A percentile compares a stretch with the other conserved stretches of the same genome.
Evolutionary conservation across 2,329 filamentous ascomycete species (phyloP).

Genomic region (Hypoxylon sp.): DNA sequence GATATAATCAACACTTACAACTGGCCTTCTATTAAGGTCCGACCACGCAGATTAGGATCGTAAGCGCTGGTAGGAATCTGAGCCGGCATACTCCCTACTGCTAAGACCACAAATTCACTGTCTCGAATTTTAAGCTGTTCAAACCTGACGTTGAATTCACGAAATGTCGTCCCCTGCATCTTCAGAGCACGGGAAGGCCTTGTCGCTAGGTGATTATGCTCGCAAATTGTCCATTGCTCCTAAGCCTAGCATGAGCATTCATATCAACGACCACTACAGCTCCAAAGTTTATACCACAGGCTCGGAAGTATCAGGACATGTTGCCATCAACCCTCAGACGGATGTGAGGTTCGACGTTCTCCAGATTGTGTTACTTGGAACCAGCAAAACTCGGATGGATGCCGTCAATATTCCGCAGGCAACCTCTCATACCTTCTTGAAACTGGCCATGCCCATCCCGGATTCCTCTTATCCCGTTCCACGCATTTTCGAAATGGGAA

Average conservation of each 20-base stretch:
- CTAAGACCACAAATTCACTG: not conserved
- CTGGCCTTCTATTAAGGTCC: slow-evolving; percentile 5
- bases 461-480: slow-evolving; percentile 64
- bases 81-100: not conserved
- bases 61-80: slow-evolving; percentile 4
- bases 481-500: slow-evolving; percentile 64
- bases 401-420: slow-evolving; percentile 65
- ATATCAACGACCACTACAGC: slow-evolving; percentile 67
- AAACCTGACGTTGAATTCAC: not conserved
- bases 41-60: slow-evolving; percentile 21
- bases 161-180: slow-evolving; percentile 41
- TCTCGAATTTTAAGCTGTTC: not conserved
- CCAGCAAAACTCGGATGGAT: slow-evolving; percentile 66
- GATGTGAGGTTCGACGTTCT: slow-evolving; percentile 67
- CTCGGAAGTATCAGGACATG: slow-evolving; percentile 66
- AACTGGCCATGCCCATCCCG: slow-evolving; percentile 57
- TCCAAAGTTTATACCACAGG: slow-evolving; percentile 71
- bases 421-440: slow-evolving; percentile 65
- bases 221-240: slow-evolving; percentile 42
- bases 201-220: slow-evolving; percentile 37
- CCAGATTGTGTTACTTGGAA: slow-evolving; percentile 68
- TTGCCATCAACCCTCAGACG: slow-evolving; percentile 61
- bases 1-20: slow-evolving; percentile 15
- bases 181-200: slow-evolving; percentile 36
- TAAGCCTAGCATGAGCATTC: slow-evolving; percentile 63